Percentiles rank a stretch among this genome's conserved stretches.
Evolutionary conservation across 176 grass and related monocot species (phyloP).

Genomic region (Rhipidocladum racemiflorum): DNA sequence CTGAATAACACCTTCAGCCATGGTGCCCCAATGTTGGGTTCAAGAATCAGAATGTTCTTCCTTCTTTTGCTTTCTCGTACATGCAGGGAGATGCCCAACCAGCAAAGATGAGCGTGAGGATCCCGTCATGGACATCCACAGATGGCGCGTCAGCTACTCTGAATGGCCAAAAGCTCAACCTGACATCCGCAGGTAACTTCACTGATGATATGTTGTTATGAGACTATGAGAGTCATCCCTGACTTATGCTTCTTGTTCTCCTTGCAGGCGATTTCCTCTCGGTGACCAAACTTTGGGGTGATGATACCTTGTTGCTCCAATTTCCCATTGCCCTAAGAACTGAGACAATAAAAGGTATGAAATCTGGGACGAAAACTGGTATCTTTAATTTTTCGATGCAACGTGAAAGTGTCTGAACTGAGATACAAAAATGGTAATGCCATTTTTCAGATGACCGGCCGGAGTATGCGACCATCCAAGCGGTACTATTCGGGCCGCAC

Average conservation of each 20-base stretch:
- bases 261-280: constrained; percentile 66
- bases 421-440: not conserved
- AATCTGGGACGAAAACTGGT: not conserved
- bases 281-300: constrained; percentile 52
- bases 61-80: not conserved
- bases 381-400: not conserved
- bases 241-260: not conserved
- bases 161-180: constrained; percentile 51
- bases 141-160: constrained; percentile 40
- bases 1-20: not conserved
- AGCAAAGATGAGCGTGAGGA: constrained; percentile 61
- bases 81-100: constrained; percentile 37
- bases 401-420: not conserved
- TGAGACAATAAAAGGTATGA: constrained; percentile 71
- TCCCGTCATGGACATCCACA: constrained; percentile 78
- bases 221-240: not conserved
- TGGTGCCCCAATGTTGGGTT: not conserved
- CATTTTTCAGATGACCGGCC: constrained; percentile 62
- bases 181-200: constrained; percentile 50
- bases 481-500: constrained; percentile 69
- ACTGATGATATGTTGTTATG: no score
- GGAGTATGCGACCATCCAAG: constrained; percentile 62
- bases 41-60: not conserved
- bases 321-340: constrained; percentile 56
- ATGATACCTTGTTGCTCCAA: constrained; percentile 54